Percentiles rank a stretch among this genome's conserved stretches.
Evolutionary conservation across 305 asterid genomes (phyloP).

Genomic region (Coffea humblotiana): DNA sequence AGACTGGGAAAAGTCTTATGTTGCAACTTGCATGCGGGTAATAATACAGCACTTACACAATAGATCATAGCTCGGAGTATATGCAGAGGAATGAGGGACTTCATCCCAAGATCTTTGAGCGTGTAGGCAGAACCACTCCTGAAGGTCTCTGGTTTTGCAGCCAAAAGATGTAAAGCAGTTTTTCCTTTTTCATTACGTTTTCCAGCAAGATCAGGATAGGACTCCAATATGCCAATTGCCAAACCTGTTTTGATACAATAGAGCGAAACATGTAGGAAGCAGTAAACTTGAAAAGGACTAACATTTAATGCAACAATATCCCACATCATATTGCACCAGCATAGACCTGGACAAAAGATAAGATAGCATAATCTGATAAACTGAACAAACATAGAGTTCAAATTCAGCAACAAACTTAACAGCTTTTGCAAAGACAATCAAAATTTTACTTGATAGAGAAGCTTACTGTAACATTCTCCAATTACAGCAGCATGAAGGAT

Average conservation of each 20-base stretch:
- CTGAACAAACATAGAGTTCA: too few species aligned
- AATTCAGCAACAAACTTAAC: too few species aligned
- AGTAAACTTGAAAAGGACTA: too few species aligned
- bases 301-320: too few species aligned
- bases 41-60: conserved; percentile 8
- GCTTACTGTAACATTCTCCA: too few species aligned
- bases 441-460: too few species aligned
- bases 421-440: too few species aligned
- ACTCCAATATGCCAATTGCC: conserved; percentile 10
- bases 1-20: background rate
- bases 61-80: conserved; percentile 15
- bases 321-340: too few species aligned
- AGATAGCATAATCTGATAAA: too few species aligned
- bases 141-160: conserved; percentile 4
- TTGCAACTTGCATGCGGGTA: background rate
- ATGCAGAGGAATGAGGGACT: conserved; percentile 6
- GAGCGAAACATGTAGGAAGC: background rate
- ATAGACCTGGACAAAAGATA: too few species aligned
- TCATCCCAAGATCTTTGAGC: conserved; percentile 11
- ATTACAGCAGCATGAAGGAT: too few species aligned
- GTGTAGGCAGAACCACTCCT: conserved; percentile 15
- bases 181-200: background rate
- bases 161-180: conserved; percentile 19
- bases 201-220: conserved; percentile 12
- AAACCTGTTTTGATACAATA: conserved; percentile 7